phyloP scores from a whole-genome alignment of 1,284 basidiomycete species.

The Agaricales sp. region DNA sequence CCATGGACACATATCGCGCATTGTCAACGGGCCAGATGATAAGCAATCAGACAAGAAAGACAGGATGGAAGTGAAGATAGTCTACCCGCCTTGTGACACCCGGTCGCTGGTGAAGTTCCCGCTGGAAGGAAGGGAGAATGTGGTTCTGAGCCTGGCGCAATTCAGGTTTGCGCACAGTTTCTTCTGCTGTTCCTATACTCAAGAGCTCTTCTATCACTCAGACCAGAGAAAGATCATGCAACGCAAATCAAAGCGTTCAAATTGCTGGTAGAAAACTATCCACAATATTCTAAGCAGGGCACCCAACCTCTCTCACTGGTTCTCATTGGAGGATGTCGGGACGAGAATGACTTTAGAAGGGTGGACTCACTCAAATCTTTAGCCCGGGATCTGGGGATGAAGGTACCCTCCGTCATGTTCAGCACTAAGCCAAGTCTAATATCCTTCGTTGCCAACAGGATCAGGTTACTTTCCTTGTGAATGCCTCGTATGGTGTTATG shows the following conservation, averaged over 20 bases:
- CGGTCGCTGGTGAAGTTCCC: slow-evolving; percentile 56
- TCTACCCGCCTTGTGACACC: slow-evolving; percentile 94
- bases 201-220: slow-evolving; percentile 16
- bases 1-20: slow-evolving; percentile 68
- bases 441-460: slow-evolving; percentile 28
- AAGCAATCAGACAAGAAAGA: slow-evolving; percentile 7
- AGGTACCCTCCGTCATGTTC: slow-evolving; percentile 29
- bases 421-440: background rate
- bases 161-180: slow-evolving; percentile 52
- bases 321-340: slow-evolving; percentile 80
- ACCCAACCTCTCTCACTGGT: slow-evolving; percentile 40
- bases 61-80: slow-evolving; percentile 31
- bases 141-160: slow-evolving; percentile 84
- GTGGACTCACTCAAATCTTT: slow-evolving; percentile 53
- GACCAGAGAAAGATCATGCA: slow-evolving; percentile 92
- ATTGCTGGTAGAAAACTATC: slow-evolving; percentile 46
- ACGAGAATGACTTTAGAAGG: slow-evolving; percentile 64
- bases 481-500: slow-evolving; percentile 70
- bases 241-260: slow-evolving; percentile 71
- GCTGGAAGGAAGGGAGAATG: slow-evolving; percentile 49
- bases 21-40: slow-evolving; percentile 33
- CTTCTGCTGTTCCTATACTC: slow-evolving; percentile 1
- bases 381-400: slow-evolving; percentile 53
- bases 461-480: slow-evolving; percentile 73
- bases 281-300: slow-evolving; percentile 35